A percentile compares a stretch with the other conserved stretches of the same genome.
Conservation (phyloP, 495 filamentous ascomycete species). For the Aspergillus cristatus region DNA sequence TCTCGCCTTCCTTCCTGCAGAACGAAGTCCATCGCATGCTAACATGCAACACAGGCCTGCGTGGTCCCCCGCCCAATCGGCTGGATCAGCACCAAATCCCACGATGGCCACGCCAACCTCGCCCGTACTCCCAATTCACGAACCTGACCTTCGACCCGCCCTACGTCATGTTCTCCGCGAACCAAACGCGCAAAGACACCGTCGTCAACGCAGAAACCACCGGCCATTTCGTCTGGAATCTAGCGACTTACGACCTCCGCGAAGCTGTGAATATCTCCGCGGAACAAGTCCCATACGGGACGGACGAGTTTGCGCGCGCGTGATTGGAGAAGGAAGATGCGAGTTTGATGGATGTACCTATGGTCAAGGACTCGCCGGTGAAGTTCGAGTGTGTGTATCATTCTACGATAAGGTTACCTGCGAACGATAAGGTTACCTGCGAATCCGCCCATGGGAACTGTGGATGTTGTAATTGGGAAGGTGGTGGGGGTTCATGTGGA, state of each 20-base stretch:
- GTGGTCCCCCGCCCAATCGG: slow-evolving; percentile 37
- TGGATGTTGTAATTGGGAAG: slow-evolving; percentile 46
- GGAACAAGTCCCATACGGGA: slow-evolving; percentile 30
- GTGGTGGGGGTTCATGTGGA: slow-evolving; percentile 48
- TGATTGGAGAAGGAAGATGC: slow-evolving; percentile 37
- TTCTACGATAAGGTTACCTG: slow-evolving; percentile 38
- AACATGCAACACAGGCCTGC: slow-evolving; percentile 17
- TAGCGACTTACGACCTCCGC: slow-evolving; percentile 45
- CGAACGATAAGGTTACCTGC: slow-evolving; percentile 45
- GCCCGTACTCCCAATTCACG: slow-evolving; percentile 52
- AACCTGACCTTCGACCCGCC: slow-evolving; percentile 54
- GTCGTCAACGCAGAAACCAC: slow-evolving; percentile 44
- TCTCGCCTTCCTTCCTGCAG: no score
- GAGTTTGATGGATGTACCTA: slow-evolving; percentile 30
- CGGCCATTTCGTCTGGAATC: slow-evolving; percentile 48
- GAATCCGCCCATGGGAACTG: slow-evolving; percentile 42
- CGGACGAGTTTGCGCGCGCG: slow-evolving; percentile 44
- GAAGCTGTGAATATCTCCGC: slow-evolving; percentile 43
- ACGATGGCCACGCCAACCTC: slow-evolving; percentile 33
- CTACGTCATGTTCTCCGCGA: slow-evolving; percentile 47
- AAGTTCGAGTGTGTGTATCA: slow-evolving; percentile 50
- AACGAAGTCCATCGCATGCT: background rate
- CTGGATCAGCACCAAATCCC: slow-evolving; percentile 34
- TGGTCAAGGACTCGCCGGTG: slow-evolving; percentile 44
- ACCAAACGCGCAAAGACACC: slow-evolving; percentile 48